Base-by-base conservation (phyloP, 1,139 yeast species). In the Suhomyces chickasaworum region DNA sequence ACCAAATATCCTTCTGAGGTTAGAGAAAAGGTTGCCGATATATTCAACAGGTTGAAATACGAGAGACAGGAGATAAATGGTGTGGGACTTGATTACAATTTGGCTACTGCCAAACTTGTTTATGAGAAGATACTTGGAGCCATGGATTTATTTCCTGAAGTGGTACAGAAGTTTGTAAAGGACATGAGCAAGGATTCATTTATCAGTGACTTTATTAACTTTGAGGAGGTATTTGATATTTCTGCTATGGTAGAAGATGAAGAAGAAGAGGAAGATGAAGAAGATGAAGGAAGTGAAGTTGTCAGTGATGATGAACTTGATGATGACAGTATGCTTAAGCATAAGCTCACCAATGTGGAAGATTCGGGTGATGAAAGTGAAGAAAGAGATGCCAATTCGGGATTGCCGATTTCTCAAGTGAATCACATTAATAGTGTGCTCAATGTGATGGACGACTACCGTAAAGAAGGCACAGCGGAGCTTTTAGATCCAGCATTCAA, bases 191-290 rank as follows among this genome's bases (percentile, higher is more conserved):
- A 64, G 40, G 66, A 62, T n/a, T 69, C 61, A 18, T 71, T 70
- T 45, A 51, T 65, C 15, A 57, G 58, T 13, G 74, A 71, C 38
- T 69, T 68, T 49, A 57, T 65, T 36, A 62, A 67, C 48, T 65
- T 63, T 45, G 62, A 61, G 25, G 58, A 55, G 16, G 55, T 51
- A 23, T 48, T 52, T 39, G 46, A 41, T 15, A 42, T 46, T 20
- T 51, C 42, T 8, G 50, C 37, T 13, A 27, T 40, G 5, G 47
- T 27, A n/a, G 44, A 30, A 10, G 42, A 39, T 2, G 46, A 43
- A 4, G 46, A 37, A 3, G 42, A 31, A 12, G 42, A 37, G 2
- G 51, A 44, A 2, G 54, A 50, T 3, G 49, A 46, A 3, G 53
- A 45, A 1, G 54, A 45, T 2, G 51, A 42, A 2, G 56, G 40